These are phyloP conservation scores for Colletotrichum sp. DNA, from an alignment of 2,329 filamentous ascomycete species.

Conservation along the genomic window DNA sequence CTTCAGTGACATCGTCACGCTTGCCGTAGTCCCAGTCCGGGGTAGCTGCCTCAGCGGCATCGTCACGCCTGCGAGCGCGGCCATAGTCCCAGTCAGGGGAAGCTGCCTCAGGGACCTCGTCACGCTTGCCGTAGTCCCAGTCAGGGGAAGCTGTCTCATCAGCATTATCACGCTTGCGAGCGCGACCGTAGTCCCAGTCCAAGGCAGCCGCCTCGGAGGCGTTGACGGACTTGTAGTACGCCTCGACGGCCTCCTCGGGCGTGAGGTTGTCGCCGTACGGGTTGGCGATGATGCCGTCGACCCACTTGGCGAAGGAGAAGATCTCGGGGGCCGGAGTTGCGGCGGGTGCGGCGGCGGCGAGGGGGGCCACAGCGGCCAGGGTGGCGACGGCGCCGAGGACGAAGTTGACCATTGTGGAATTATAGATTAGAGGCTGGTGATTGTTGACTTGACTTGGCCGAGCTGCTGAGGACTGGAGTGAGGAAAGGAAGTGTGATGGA, in stretches of 20 bases:
- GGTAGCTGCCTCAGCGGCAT: too few relatives aligned
- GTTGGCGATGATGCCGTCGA: slow-evolving; percentile 13
- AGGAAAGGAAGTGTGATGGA: not conserved
- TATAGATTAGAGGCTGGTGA: not conserved
- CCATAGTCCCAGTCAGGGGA: not conserved
- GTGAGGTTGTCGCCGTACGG: slow-evolving; percentile 4
- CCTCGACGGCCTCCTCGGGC: not conserved
- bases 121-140: not conserved
- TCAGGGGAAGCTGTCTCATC: not conserved
- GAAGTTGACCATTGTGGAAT: not conserved
- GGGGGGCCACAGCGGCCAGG: not conserved
- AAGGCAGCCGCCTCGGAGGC: not conserved
- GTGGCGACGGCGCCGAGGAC: not conserved
- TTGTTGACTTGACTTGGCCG: not conserved
- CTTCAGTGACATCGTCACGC: too few relatives aligned
- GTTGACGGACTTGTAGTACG: not conserved
- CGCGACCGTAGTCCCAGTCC: not conserved
- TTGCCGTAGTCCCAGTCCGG: too few relatives aligned
- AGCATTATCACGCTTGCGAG: not conserved
- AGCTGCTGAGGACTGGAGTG: not conserved
- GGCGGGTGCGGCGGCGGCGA: not conserved
- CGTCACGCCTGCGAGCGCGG: not conserved
- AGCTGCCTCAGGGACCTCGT: rapidly evolving
- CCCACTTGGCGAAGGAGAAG: slow-evolving; percentile 14
- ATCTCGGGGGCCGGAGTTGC: not conserved